phyloP scores from a whole-genome alignment of 352 stramenopile genomes.

The Labyrinthula sp. region DNA sequence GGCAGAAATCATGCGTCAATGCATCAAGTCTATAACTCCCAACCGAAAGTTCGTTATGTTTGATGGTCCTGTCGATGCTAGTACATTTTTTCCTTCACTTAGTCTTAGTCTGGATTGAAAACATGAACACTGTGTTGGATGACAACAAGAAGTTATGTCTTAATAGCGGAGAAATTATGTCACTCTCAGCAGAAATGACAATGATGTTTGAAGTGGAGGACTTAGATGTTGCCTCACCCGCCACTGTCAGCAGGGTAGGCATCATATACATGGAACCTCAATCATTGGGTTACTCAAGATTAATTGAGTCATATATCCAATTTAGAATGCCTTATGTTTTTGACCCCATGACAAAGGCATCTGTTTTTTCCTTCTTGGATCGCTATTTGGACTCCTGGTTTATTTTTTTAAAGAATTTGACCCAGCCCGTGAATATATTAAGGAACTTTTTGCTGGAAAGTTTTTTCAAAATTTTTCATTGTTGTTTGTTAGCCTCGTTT shows the following conservation, averaged over 20 bases:
- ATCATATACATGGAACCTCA: constrained; percentile 88
- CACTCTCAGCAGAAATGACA: constrained; percentile 73
- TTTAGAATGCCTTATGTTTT: constrained; percentile 39
- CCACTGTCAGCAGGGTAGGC: constrained; percentile 68
- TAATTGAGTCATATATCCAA: constrained; percentile 65
- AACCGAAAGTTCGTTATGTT: constrained; percentile 85
- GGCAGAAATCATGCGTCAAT: constrained; percentile 66
- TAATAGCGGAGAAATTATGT: constrained; percentile 74
- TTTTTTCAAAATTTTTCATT: constrained; percentile 59
- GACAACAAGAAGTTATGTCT: constrained; percentile 86
- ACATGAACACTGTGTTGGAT: constrained; percentile 87
- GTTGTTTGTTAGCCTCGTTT: constrained; percentile 58
- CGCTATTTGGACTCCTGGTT: constrained; percentile 51
- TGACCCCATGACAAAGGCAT: constrained; percentile 12
- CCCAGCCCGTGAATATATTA: constrained; percentile 66
- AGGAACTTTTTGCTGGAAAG: constrained; percentile 66
- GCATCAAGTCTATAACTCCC: constrained; percentile 49
- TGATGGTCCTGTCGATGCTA: constrained; percentile 73
- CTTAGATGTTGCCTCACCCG: constrained; percentile 66
- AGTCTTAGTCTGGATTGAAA: constrained; percentile 94
- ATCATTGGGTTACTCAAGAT: constrained; percentile 61
- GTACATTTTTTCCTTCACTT: no score
- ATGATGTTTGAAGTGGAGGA: constrained; percentile 92
- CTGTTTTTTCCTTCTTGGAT: constrained; percentile 55
- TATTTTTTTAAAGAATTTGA: constrained; percentile 57